Evolutionary conservation across 2,329 filamentous ascomycete species (phyloP), one percentile per base, ranked within the genome.

Genomic region (Cordyceps cateniannulata): DNA sequence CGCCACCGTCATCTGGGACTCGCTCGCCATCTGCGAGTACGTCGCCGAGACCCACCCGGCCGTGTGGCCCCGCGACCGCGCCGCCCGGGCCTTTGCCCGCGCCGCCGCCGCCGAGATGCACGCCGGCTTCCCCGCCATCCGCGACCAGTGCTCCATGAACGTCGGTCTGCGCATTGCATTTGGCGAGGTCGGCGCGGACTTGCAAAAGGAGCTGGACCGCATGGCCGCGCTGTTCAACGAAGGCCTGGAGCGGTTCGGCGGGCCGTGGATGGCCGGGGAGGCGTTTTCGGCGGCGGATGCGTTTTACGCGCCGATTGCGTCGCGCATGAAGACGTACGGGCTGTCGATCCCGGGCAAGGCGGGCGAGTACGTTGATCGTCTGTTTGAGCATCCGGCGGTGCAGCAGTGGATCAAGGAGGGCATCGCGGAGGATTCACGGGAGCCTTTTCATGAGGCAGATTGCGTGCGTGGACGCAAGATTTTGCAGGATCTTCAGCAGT

Each of bases 51-150:
- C 66, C 22, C 66, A 77, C 54, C 75, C 77, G 0, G 62, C 61
- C n/a, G 72, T 76, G 0, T 81, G 78, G 75, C 79, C 79, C 0
- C 38, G 59, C 6, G 73, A 76, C 61, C 55, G 67, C 14, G 66
- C 68, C 5, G 73, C 77, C 2, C 71, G 77, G 12, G 75, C 78
- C 1, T 76, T 75, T 63, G 79, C 79, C 16, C 70, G 78, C 42
- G 69, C 68, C 29, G 78, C 77, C 8, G 73, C 75, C 5, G 75
- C 78, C 0, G 75, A 79, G 66, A 80, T 81, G 78, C 77, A 80
- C 67, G 71, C 78, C 2, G 69, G 75, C 29, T 81, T 80, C 63
- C 48, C 54, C 4, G 69, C 70, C 20, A 65, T 81, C 25, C 73
- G 78, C 1, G 68, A 73, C 54, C 73, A 79, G 63, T 78, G 76